These are phyloP conservation scores for Trypanosoma melophagium DNA, from an alignment of 208 protist species.

Conservation along the genomic window DNA sequence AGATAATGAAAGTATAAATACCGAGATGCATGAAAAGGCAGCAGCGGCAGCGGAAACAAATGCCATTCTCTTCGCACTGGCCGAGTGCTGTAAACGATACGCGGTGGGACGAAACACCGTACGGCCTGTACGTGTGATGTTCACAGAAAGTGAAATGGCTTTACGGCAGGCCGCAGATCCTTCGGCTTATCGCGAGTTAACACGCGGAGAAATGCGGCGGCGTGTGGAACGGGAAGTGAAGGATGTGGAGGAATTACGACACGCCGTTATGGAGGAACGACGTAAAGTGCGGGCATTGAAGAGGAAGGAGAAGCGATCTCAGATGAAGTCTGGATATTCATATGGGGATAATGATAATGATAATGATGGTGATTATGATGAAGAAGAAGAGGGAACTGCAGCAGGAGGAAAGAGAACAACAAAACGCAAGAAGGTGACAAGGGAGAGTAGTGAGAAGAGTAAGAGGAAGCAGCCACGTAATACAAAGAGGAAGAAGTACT, in stretches of 20 bases:
- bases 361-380: conserved; percentile 9
- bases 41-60: conserved; percentile 35
- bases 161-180: conserved; percentile 67
- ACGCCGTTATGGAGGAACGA: conserved; percentile 56
- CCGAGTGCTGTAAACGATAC: conserved; percentile 61
- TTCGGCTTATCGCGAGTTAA: conserved; percentile 42
- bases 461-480: conserved; percentile 40
- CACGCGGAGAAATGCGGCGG: conserved; percentile 47
- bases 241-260: conserved; percentile 68
- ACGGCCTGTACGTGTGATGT: conserved; percentile 73
- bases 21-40: no score
- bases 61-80: conserved; percentile 44
- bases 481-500: conserved; percentile 86
- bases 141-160: conserved; percentile 77
- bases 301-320: conserved; percentile 18
- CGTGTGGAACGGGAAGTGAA: conserved; percentile 75
- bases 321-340: conserved; percentile 28
- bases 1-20: no score
- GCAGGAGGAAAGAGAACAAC: conserved; percentile 1
- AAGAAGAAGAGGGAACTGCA: conserved; percentile 29
- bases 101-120: conserved; percentile 56
- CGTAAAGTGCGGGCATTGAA: conserved; percentile 34
- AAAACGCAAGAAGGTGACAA: conserved; percentile 17
- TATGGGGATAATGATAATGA: neutral
- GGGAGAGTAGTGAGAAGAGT: neutral